Percentiles rank a stretch among this genome's conserved stretches.
These are phyloP conservation scores for Cudoniella acicularis DNA, from an alignment of 495 filamentous ascomycete genomes.

Conservation along the genomic window DNA sequence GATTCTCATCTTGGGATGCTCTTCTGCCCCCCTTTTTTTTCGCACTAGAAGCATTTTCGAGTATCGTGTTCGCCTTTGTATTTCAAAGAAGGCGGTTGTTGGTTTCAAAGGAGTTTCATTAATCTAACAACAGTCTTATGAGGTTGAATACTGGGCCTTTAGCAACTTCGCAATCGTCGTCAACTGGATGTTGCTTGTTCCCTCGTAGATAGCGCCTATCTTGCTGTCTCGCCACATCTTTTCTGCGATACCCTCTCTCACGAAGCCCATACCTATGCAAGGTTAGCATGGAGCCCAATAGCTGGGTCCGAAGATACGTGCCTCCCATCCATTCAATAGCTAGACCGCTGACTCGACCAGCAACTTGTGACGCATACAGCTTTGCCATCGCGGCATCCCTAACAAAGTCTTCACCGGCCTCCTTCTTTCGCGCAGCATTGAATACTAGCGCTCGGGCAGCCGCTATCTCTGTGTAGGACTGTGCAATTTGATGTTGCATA, in stretches of 20 bases:
- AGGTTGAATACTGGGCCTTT: constrained; percentile 82
- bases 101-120: too few species aligned
- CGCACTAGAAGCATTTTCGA: too few species aligned
- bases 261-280: constrained; percentile 54
- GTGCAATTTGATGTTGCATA: constrained; percentile 98
- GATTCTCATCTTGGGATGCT: too few species aligned
- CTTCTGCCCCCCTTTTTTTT: too few species aligned
- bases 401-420: constrained; percentile 93
- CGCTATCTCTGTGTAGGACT: constrained; percentile 89
- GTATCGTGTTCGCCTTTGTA: too few species aligned
- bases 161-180: constrained; percentile 91
- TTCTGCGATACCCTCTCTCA: constrained; percentile 93
- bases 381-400: constrained; percentile 98
- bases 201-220: constrained; percentile 98
- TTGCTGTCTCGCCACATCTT: constrained; percentile 98
- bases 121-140: background rate
- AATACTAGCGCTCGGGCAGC: constrained; percentile 91
- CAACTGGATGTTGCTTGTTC: constrained; percentile 71
- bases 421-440: constrained; percentile 97
- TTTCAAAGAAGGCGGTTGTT: too few species aligned
- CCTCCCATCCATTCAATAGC: constrained; percentile 99
- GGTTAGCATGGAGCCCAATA: background rate
- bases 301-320: constrained; percentile 54
- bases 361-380: constrained; percentile 90
- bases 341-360: constrained; percentile 76